Conservation (phyloP, 2,329 filamentous ascomycete genomes). For the Hypomyces rosellus region DNA sequence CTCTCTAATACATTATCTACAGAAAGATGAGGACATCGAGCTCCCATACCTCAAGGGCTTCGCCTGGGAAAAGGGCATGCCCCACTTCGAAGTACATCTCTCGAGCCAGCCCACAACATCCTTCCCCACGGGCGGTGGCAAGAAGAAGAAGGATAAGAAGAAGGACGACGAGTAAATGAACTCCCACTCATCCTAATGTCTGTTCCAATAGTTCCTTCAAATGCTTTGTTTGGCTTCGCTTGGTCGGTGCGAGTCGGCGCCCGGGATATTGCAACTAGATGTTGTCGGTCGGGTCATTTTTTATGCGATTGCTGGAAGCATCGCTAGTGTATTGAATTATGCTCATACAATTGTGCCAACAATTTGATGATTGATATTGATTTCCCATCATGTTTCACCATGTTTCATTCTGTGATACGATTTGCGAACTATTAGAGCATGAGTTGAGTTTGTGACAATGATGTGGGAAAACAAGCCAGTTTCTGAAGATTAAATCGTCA, state of each 20-base stretch:
- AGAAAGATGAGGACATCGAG: constrained; percentile 90
- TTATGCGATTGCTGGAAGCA: constrained; percentile 12
- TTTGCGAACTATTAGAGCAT: too few species aligned
- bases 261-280: constrained; percentile 40
- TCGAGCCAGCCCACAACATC: constrained; percentile 57
- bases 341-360: too few species aligned
- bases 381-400: too few species aligned
- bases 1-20: not conserved
- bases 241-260: constrained; percentile 35
- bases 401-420: too few species aligned
- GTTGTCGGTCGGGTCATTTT: constrained; percentile 25
- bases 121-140: constrained; percentile 34
- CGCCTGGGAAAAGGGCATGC: constrained; percentile 95
- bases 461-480: too few species aligned
- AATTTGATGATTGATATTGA: too few species aligned
- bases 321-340: constrained; percentile 8
- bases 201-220: constrained; percentile 36
- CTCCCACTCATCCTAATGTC: constrained; percentile 25
- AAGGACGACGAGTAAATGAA: constrained; percentile 44
- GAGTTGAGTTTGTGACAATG: too few species aligned
- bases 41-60: constrained; percentile 85
- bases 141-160: constrained; percentile 67
- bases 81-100: constrained; percentile 78
- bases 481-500: too few species aligned
- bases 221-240: constrained; percentile 33